Evolutionary conservation across 176 grass and related monocot genomes (phyloP), one percentile per base, ranked within the genome.

Genomic region (Bothriochloa decipiens): DNA sequence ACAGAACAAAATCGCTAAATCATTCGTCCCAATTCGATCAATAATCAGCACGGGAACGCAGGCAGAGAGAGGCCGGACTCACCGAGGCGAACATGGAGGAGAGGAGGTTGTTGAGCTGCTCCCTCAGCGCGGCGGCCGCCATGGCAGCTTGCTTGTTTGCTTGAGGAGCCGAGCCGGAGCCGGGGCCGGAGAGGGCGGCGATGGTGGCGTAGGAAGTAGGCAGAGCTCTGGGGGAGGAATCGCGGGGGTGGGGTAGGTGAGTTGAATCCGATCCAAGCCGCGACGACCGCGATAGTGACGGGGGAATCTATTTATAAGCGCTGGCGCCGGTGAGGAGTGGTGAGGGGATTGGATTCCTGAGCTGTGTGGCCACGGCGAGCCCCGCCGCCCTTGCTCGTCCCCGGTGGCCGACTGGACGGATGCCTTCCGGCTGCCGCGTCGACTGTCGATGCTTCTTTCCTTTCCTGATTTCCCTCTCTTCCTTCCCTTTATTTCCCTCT

Each of bases 81-180:
- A 95, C 90, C 76, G 74, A 13, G 70, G 82, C 27, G 75, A 84
- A 91, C 93, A 95, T 95, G 57, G 80, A 80, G 79, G 27, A 16
- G 70, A 95, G 35, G 81, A 89, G 89, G 1, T 63, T 5, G 83
- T 72, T 83, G 61, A 95, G 93, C 88, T 95, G 90, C 20, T 81
- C 91, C 80, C 65, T 83, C 11, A 95, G 83, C 47, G 86, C 78
- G 11, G 61, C 67, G 49, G 83, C 86, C 27, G 65, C 93, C 93
- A 95, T 95, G 81, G 65, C 57, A 18, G 40, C 11, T 4, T 61
- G 65, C 3, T 52, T 8, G 65, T 2, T 52, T 8, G 50, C 17
- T 55, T 1, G 49, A 47, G 13, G 45, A 47, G 11, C 29, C 29
- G 45, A 47, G 11, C 29, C 29, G 29, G 29, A 32, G 29, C 14